phyloP scores from a whole-genome alignment of 1,284 basidiomycete species.

The Nidula niveotomentosa region DNA sequence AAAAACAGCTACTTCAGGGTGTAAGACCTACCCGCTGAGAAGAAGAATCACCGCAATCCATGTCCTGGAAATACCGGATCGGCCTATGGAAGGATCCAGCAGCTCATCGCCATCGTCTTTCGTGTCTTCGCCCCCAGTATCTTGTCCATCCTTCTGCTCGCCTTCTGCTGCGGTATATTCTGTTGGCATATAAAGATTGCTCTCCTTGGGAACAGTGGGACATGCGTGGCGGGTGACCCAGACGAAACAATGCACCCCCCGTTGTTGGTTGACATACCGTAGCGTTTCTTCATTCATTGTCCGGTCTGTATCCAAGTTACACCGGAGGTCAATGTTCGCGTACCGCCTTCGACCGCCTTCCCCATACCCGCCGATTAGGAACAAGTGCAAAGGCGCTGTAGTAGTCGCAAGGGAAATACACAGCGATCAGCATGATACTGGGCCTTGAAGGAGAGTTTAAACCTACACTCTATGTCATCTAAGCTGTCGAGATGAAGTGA shows the following conservation, averaged over 20 bases:
- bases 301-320: conserved; percentile 5
- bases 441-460: neutral
- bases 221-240: conserved; percentile 26
- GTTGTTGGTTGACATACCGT: conserved; percentile 11
- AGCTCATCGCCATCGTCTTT: conserved; percentile 16
- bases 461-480: neutral
- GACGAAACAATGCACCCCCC: conserved; percentile 16
- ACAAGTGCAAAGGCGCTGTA: conserved; percentile 4
- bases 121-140: conserved; percentile 9
- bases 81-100: conserved; percentile 12
- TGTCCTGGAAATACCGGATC: conserved; percentile 10
- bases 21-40: conserved; percentile 16
- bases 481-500: conserved; percentile 2
- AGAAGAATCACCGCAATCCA: conserved; percentile 20
- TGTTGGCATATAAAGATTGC: neutral
- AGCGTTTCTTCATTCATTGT: conserved; percentile 7
- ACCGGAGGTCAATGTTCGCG: conserved; percentile 10
- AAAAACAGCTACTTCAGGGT: neutral
- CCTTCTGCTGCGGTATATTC: neutral
- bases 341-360: conserved; percentile 1
- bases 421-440: neutral
- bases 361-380: conserved; percentile 6
- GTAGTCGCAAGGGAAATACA: neutral
- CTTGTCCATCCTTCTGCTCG: conserved; percentile 2
- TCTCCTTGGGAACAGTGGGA: conserved; percentile 4